These are phyloP conservation scores for Aspergillus wentii DNA, from an alignment of 495 filamentous ascomycete species.

Conservation along the genomic window DNA sequence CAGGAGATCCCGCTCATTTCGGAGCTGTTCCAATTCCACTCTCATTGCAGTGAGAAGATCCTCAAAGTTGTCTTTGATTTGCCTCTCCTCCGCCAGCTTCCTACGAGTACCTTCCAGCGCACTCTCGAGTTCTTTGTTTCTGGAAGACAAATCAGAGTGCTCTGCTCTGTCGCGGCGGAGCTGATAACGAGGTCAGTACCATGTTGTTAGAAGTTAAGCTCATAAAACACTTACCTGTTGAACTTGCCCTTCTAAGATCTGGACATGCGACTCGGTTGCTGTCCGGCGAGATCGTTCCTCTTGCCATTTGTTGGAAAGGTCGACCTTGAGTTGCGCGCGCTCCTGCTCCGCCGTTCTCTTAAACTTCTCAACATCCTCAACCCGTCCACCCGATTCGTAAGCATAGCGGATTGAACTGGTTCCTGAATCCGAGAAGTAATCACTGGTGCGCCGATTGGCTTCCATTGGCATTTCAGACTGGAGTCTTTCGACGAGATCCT, in stretches of 20 bases:
- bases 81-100: slow-evolving; percentile 77
- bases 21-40: slow-evolving; percentile 72
- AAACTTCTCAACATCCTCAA: slow-evolving; percentile 80
- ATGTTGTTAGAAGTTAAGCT: not conserved
- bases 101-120: slow-evolving; percentile 76
- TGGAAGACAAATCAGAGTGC: slow-evolving; percentile 36
- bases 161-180: slow-evolving; percentile 43
- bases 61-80: slow-evolving; percentile 89
- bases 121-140: slow-evolving; percentile 66
- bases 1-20: slow-evolving; percentile 87
- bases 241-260: slow-evolving; percentile 70
- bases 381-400: slow-evolving; percentile 57
- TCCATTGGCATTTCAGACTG: slow-evolving; percentile 62
- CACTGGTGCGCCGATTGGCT: slow-evolving; percentile 74
- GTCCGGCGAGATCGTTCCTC: slow-evolving; percentile 74
- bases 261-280: slow-evolving; percentile 74
- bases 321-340: slow-evolving; percentile 78
- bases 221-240: slow-evolving; percentile 40
- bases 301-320: slow-evolving; percentile 75
- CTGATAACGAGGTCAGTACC: slow-evolving; percentile 25
- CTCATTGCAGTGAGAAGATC: slow-evolving; percentile 81
- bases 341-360: slow-evolving; percentile 86
- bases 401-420: slow-evolving; percentile 76
- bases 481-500: slow-evolving; percentile 84
- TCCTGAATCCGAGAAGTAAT: slow-evolving; percentile 97